Base-by-base conservation (phyloP, 306 rosid species). In the Prunus kanzakura region DNA sequence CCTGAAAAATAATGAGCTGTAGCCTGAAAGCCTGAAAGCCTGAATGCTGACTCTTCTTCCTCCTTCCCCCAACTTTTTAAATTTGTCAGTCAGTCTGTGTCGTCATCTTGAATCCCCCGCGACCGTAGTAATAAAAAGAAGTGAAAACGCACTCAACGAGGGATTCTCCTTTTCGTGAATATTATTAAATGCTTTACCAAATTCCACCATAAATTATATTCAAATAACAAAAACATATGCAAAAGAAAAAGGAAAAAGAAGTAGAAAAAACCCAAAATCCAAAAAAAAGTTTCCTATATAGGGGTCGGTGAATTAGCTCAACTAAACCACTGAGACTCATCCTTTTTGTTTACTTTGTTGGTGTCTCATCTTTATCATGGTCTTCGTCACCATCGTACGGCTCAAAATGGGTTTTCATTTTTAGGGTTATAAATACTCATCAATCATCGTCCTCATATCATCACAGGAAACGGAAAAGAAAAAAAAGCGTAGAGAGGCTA, bases 31-130 rank as follows among this genome's bases (percentile, higher is more conserved):
- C 35, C 35, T 32, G 35, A 5, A 35, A 6, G 41, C 41, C 41
- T 35, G 43, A 38, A 38, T 38, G 43, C 60, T 27, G 19, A 35
- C 54, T 58, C 64, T 22, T 56, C 62, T 10, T 11, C 10, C 29
- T 20, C 62, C 8, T 12, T 9, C 35, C 43, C 38, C 35, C 67
- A 79, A 79, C 69, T 79, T 76, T 64, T 75, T 74, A 67, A 11
- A 61, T 69, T 80, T 73, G 81, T 86, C 80, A 74, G 84, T 65
- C 82, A 71, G 74, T 76, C 75, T 32, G 63, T 74, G 80, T 82
- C 84, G 78, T 82, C 77, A 74, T 82, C 81, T 83, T 76, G 87
- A 86, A 83, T 78, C 83, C 85, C 87, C 85, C 85, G 89, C 81
- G 68, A 80, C 72, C 77, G 69, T 62, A 71, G 85, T 74, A 50